phyloP scores from a whole-genome alignment of 169 alveolate genomes.

The Plasmodium gallinaceum region DNA sequence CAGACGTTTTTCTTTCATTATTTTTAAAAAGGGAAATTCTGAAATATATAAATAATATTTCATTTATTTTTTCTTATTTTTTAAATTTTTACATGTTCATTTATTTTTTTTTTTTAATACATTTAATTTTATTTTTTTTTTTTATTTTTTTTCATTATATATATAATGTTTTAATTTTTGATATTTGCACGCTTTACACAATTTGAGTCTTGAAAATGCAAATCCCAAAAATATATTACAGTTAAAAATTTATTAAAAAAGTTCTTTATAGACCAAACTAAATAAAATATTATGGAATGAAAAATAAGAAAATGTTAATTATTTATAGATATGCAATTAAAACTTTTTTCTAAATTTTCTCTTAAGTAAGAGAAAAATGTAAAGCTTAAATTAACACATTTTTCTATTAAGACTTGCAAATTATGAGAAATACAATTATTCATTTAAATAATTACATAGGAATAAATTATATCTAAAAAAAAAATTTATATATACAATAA shows the following conservation, averaged over 20 bases:
- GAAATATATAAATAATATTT: too few relatives aligned
- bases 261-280: background rate
- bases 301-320: background rate
- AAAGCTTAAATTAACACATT: too few relatives aligned
- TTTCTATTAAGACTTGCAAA: too few relatives aligned
- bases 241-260: too few relatives aligned
- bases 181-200: slow-evolving; percentile 11
- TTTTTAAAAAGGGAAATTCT: too few relatives aligned
- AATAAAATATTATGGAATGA: background rate
- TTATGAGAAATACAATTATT: background rate
- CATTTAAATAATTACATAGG: too few relatives aligned
- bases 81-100: too few relatives aligned
- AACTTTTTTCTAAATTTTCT: background rate
- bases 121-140: background rate
- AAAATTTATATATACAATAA: too few relatives aligned
- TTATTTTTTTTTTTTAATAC: background rate
- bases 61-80: too few relatives aligned
- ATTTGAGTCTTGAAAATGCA: slow-evolving; percentile 4
- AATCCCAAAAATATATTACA: background rate
- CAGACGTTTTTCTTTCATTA: too few relatives aligned
- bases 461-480: too few relatives aligned
- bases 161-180: background rate
- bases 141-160: background rate
- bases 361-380: background rate
- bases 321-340: too few relatives aligned